Base-by-base conservation (phyloP, 352 stramenopile species). In the Pythium grandisporangium region DNA sequence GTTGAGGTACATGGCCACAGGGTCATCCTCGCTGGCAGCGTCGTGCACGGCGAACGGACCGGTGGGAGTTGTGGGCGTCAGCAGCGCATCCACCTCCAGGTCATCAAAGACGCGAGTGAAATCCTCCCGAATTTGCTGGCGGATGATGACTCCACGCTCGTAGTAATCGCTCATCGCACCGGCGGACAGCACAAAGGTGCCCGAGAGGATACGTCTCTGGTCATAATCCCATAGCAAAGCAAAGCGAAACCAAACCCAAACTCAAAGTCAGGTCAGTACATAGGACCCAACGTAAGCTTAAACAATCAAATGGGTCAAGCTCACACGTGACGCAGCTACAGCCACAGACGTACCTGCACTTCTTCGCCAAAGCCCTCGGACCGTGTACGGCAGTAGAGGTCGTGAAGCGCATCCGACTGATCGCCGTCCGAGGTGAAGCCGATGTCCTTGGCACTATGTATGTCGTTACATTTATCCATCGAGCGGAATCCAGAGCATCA, bases 331-430 rank as follows among this genome's bases (percentile, higher is more conserved):
- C 12, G 32, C 8, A 47, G 12, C 19, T 29, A 24, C 21, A 30
- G 16, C 20, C n/a, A 27, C 11, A 33, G 24, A 51, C 24, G 32
- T 33, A 91, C 77, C 68, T 96, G 77, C 5, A 96, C 88, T 84
- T 97, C 85, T 42, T 85, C 55, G 22, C 89, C 86, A 58, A 97
- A 97, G n/a, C 79, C 74, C 37, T 93, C 72, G 0, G 77, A 91
- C 25, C 86, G 81, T 22, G 81, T 95, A 39, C 76, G 62, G 36
- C 79, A 92, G 42, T 95, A 95, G 27, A 94, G 60, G 24, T 93
- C 82, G 42, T 94, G 78, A 0, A 93, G 63, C 8, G 70, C 74
- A 35, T 84, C 87, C 0, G 69, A 87, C 43, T 87, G 75, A 30
- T 92, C 73, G 23, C 63, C 56, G 20, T 75, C 63, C 5, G 48